These are phyloP conservation scores for Taxillus chinensis DNA, from an alignment of 164 flowering plant species.

Conservation along the genomic window DNA sequence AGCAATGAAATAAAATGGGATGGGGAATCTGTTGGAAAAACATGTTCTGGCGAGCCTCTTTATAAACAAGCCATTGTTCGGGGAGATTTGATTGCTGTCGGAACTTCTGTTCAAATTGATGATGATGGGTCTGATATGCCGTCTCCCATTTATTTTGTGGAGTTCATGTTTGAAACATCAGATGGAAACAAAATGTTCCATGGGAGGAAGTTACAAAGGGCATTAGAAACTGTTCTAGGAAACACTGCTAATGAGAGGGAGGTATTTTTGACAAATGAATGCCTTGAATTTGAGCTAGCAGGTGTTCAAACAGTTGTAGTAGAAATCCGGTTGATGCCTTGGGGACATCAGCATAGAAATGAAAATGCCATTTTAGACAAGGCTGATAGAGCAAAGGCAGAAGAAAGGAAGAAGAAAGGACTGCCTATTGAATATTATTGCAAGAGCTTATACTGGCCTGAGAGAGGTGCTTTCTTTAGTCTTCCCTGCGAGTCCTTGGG, in stretches of 20 bases:
- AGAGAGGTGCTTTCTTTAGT: conserved; percentile 69
- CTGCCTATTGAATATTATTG: conserved; percentile 75
- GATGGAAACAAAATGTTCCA: conserved; percentile 60
- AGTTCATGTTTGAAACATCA: conserved; percentile 68
- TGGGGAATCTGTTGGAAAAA: conserved; percentile 49
- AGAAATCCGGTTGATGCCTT: conserved; percentile 39
- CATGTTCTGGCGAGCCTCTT: conserved; percentile 36
- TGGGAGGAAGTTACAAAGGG: conserved; percentile 65
- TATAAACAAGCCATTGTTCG: conserved; percentile 44
- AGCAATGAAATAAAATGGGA: conserved; percentile 45
- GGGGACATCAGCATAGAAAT: conserved; percentile 82
- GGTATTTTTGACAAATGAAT: conserved; percentile 69
- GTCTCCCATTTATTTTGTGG: conserved; percentile 55
- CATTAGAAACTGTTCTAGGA: conserved; percentile 68
- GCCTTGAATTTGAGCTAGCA: conserved; percentile 45
- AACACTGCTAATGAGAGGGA: conserved; percentile 82
- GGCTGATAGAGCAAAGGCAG: conserved; percentile 50
- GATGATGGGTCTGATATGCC: conserved; percentile 32
- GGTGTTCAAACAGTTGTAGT: conserved; percentile 39
- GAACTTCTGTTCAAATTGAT: conserved; percentile 49
- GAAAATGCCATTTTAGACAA: conserved; percentile 40
- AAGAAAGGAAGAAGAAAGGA: conserved; percentile 66
- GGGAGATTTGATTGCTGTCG: conserved; percentile 48
- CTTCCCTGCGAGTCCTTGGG: conserved; percentile 51
- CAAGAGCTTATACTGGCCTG: conserved; percentile 81